These are phyloP conservation scores for Populus hybrid DNA, from an alignment of 441 rosid genomes.

Conservation along the genomic window DNA sequence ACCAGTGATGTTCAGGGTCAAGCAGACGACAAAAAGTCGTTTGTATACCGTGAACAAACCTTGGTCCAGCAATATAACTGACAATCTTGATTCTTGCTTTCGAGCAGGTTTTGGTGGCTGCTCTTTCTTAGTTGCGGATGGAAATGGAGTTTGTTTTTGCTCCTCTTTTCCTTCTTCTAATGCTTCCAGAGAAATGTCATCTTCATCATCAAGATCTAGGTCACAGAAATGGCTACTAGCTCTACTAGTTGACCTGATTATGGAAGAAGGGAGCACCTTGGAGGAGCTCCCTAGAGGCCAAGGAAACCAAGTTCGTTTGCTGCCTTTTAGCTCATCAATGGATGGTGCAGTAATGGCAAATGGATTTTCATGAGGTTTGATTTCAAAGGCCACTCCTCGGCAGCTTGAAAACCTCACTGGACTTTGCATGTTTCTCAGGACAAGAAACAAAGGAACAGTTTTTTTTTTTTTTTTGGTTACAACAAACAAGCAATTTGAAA, in stretches of 20 bases:
- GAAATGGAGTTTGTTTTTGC: conserved; percentile 23
- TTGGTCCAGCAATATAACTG: conserved; percentile 64
- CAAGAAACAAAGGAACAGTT: too few species aligned
- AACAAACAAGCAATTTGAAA: too few species aligned
- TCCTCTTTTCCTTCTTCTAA: conserved; percentile 45
- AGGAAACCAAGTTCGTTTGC: conserved; percentile 30
- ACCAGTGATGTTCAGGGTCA: conserved; percentile 43
- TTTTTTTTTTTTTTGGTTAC: too few species aligned
- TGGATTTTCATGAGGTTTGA: conserved; percentile 50
- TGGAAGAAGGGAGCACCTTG: conserved; percentile 31
- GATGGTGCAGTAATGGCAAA: conserved; percentile 28
- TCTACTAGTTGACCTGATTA: conserved; percentile 36
- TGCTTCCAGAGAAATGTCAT: conserved; percentile 10
- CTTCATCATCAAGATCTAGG: conserved; percentile 22
- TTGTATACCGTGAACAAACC: conserved; percentile 75
- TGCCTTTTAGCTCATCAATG: conserved; percentile 7
- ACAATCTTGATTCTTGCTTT: conserved; percentile 48
- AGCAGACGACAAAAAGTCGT: conserved; percentile 44
- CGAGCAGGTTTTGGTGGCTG: conserved; percentile 29
- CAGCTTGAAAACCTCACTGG: conserved; percentile 60
- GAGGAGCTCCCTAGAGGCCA: conserved; percentile 32
- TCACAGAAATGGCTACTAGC: conserved; percentile 65
- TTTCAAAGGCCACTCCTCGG: conserved; percentile 63
- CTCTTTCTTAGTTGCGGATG: conserved; percentile 28
- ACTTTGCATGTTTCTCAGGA: conserved; percentile 24